Evolutionary conservation across 768 basidiomycete species (phyloP), one percentile per base, ranked within the genome.

Genomic region (Pholiota microspora): DNA sequence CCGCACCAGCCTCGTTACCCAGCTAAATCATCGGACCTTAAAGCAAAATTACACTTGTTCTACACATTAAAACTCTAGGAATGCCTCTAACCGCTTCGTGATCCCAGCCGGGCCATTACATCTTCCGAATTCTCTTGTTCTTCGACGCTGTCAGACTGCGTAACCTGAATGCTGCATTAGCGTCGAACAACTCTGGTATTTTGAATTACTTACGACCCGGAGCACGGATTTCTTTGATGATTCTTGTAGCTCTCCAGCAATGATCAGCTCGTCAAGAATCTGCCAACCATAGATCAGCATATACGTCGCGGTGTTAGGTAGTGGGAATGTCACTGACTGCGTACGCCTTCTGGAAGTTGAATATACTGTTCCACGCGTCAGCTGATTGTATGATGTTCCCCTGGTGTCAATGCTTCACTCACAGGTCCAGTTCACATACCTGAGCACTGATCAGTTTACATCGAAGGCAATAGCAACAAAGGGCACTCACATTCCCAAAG

Each of bases 341-440:
- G 69, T 94, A 98, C 38, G 97, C 97, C 73, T 98, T 99, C 69
- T 98, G 96, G 70, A 98, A 99, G 78, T 98, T 98, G 83, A 99
- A 99, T 63, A 99, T 98, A 47, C 94, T 96, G 61, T 24, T 42
- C 42, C 24, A 29, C 28, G 48, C 58, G 51, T 59, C 57, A 64
- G 57, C 57, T 58, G 53, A 59, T 57, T 27, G 36, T 40, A 46
- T 21, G 40, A 6, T 42, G 16, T 23, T 31, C 58, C 46, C 54
- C 47, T 18, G 35, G 45, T 34, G 49, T 45, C 23, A 44, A n/a
- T 13, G 49, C 34, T 28, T 21, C 46, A 67, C 90, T 73, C 70
- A 95, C 93, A 99, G 77, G 71, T 98, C 97, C 49, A 99, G 77
- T 71, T 99, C 97, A 75, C 90, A 92, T 36, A 92, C 90, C 90